Evolutionary conservation across 179 eudicot species (phyloP).

Genomic region (Silene vulgaris): DNA sequence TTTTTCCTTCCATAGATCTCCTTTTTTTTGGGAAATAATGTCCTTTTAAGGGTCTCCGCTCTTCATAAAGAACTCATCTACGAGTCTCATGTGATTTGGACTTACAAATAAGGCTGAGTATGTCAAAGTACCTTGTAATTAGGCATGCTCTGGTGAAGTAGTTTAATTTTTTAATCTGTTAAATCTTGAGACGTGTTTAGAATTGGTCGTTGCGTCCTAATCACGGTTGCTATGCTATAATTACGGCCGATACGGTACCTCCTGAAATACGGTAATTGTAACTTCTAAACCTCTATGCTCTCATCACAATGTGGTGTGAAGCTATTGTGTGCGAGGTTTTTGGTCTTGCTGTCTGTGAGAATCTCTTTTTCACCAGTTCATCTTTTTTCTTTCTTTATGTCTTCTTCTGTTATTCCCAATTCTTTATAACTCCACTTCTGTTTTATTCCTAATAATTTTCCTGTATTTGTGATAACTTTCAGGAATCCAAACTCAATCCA

Average conservation of each 20-base stretch:
- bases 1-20: neutral
- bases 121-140: neutral
- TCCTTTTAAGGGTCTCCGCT: neutral
- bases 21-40: neutral
- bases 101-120: neutral
- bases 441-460: neutral
- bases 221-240: neutral
- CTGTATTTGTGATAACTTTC: conserved; percentile 13
- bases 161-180: neutral
- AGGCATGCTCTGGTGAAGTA: neutral
- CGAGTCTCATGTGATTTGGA: conserved; percentile 4
- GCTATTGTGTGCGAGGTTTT: neutral
- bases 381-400: neutral
- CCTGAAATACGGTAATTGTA: too few relatives aligned
- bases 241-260: too few relatives aligned
- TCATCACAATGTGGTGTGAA: too few relatives aligned
- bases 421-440: neutral
- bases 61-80: neutral
- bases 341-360: neutral
- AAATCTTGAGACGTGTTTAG: neutral
- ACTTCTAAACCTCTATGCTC: too few relatives aligned
- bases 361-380: conserved; percentile 1
- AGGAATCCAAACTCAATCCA: conserved; percentile 95
- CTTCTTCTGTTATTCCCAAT: neutral
- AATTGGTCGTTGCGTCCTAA: neutral